Evolutionary conservation across 2,329 filamentous ascomycete genomes (phyloP).

Genomic region (Aschersonia sp.): DNA sequence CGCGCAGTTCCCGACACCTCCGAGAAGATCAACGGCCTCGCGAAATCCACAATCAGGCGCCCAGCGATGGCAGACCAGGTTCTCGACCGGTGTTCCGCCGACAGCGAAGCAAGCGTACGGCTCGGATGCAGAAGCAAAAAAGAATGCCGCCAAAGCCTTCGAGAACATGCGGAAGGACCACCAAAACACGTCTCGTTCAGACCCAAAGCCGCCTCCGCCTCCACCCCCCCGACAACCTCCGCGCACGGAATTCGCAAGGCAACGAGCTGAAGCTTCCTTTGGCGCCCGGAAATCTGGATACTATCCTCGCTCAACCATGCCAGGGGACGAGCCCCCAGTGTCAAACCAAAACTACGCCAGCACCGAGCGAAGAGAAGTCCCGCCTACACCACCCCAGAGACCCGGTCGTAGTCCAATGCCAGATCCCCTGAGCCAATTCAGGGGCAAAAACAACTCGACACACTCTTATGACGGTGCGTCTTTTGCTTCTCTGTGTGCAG

Average conservation of each 20-base stretch:
- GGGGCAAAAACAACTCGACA: constrained; percentile 21
- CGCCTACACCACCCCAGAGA: constrained; percentile 5
- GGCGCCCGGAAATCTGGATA: constrained; percentile 34
- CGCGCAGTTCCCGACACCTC: constrained; percentile 35
- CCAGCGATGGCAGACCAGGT: constrained; percentile 28
- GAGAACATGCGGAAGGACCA: constrained; percentile 25
- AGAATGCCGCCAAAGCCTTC: constrained; percentile 26
- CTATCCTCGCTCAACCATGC: constrained; percentile 29
- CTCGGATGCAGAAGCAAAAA: constrained; percentile 21
- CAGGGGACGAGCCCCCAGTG: constrained; percentile 38
- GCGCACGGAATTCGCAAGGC: constrained; percentile 35
- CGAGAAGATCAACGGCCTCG: constrained; percentile 21
- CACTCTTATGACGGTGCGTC: constrained; percentile 42
- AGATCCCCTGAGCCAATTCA: constrained; percentile 35
- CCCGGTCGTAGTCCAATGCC: constrained; percentile 13
- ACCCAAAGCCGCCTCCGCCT: constrained; percentile 11
- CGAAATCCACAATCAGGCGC: constrained; percentile 21
- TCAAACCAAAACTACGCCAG: constrained; percentile 31
- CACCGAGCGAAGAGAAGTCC: constrained; percentile 9
- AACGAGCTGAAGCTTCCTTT: constrained; percentile 40
- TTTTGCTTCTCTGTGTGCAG: background rate
- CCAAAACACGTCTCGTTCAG: constrained; percentile 13
- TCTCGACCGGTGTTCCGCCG: constrained; percentile 24
- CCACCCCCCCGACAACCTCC: constrained; percentile 25
- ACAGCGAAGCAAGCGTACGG: constrained; percentile 24